Evolutionary conservation across 495 filamentous ascomycete genomes (phyloP).

Genomic region (Trichoderma erinaceum): DNA sequence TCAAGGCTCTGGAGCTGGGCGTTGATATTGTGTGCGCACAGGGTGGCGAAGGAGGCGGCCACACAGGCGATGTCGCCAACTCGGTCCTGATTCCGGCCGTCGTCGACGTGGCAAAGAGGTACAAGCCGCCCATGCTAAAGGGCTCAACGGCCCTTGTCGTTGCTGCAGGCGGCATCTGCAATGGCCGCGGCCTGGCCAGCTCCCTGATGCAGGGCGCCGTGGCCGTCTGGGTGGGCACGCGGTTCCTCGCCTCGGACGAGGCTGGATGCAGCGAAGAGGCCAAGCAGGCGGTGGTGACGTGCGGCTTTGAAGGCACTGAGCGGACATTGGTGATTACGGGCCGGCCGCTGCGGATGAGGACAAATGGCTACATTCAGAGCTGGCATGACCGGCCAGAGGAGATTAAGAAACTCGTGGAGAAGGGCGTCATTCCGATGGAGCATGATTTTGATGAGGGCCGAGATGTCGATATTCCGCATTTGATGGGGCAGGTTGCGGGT

Average conservation of each 20-base stretch:
- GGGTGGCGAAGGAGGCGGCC: constrained; percentile 76
- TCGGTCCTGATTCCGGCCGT: constrained; percentile 68
- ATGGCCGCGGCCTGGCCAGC: constrained; percentile 64
- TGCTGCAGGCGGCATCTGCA: constrained; percentile 68
- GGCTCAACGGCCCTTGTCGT: constrained; percentile 57
- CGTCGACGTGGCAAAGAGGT: constrained; percentile 62
- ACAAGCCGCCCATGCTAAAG: constrained; percentile 45
- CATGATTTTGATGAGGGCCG: constrained; percentile 69
- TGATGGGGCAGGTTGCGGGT: constrained; percentile 93
- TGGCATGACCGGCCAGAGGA: constrained; percentile 72
- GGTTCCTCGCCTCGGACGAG: constrained; percentile 74
- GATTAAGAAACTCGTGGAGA: constrained; percentile 62
- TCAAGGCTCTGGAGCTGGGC: constrained; percentile 71
- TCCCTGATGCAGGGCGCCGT: constrained; percentile 66
- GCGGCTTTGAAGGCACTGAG: constrained; percentile 66
- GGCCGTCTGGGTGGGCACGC: constrained; percentile 79
- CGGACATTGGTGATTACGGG: constrained; percentile 74
- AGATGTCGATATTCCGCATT: constrained; percentile 73
- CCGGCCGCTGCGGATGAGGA: constrained; percentile 69
- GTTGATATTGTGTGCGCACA: constrained; percentile 86
- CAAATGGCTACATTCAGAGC: constrained; percentile 71
- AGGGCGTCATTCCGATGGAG: constrained; percentile 71
- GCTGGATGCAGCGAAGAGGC: constrained; percentile 71
- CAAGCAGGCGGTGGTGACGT: constrained; percentile 73
- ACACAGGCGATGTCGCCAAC: constrained; percentile 71